These are phyloP conservation scores for Cryptomeria japonica DNA, from an alignment of 75 land plant genomes.

Conservation along the genomic window DNA sequence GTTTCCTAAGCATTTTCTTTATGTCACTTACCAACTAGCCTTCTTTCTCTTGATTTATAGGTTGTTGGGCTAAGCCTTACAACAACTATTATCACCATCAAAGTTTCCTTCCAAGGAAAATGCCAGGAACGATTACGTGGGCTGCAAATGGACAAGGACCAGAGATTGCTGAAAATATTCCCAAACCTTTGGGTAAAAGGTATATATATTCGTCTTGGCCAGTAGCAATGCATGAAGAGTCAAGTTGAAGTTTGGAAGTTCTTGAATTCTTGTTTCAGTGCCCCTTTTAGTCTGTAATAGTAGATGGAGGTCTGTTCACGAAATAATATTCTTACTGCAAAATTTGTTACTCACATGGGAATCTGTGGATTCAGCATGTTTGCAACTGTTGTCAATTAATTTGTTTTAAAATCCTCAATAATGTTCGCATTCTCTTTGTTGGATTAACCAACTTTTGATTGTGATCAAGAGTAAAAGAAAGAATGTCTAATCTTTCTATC, in stretches of 20 bases:
- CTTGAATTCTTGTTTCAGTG: neutral
- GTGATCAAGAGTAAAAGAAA: neutral
- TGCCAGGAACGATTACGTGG: neutral
- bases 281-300: neutral
- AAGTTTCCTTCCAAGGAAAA: neutral
- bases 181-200: conserved; percentile 4
- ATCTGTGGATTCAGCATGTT: neutral
- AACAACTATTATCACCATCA: neutral
- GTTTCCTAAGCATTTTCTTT: neutral
- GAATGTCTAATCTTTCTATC: neutral
- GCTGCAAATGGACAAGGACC: neutral
- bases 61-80: conserved; percentile 3
- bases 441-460: neutral
- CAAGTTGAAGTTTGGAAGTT: neutral
- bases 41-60: neutral
- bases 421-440: neutral
- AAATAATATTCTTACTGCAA: neutral
- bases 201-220: neutral
- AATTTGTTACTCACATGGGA: neutral
- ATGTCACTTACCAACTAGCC: neutral
- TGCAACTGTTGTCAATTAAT: neutral
- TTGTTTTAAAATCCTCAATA: neutral
- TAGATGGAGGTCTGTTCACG: neutral
- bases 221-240: neutral
- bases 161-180: neutral